phyloP scores from a whole-genome alignment of 2,329 filamentous ascomycete species.

The Arthrobotrys entomopaga region DNA sequence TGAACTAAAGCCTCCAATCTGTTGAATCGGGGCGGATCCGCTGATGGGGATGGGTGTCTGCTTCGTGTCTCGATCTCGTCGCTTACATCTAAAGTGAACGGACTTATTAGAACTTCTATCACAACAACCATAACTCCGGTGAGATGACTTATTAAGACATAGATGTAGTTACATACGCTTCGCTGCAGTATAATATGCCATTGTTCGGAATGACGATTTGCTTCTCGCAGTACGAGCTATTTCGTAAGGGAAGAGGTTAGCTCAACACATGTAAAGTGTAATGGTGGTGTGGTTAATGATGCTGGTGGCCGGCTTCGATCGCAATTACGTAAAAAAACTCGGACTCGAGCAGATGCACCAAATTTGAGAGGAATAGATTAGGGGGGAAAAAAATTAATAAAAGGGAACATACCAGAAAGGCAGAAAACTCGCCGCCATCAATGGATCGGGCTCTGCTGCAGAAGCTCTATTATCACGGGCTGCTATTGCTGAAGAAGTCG shows the following conservation, averaged over 20 bases:
- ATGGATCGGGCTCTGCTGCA: conserved; percentile 56
- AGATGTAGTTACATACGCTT: conserved; percentile 34
- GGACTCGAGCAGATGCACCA: background rate
- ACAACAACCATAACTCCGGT: background rate
- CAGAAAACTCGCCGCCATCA: conserved; percentile 59
- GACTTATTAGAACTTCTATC: background rate
- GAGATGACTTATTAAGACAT: background rate
- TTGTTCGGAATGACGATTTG: conserved; percentile 59
- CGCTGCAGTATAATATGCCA: conserved; percentile 58
- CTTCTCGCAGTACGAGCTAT: conserved; percentile 59
- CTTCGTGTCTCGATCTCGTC: conserved; percentile 49
- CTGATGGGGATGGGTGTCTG: conserved; percentile 39
- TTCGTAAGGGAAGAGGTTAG: conserved; percentile 31
- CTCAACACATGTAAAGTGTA: conserved; percentile 26
- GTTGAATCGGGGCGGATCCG: conserved; percentile 47
- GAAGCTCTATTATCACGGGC: conserved; percentile 46
- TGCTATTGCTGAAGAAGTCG: conserved; percentile 47
- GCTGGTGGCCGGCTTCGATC: conserved; percentile 6
- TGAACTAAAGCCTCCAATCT: conserved; percentile 42
- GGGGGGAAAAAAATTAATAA: conserved; percentile 16
- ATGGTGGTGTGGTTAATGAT: background rate
- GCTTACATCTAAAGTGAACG: conserved; percentile 38
- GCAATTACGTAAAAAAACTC: conserved; percentile 36
- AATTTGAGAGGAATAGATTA: background rate
- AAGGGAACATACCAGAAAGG: conserved; percentile 58